Evolutionary conservation across 495 filamentous ascomycete species (phyloP).

Genomic region (Thermochaetoides thermophila): DNA sequence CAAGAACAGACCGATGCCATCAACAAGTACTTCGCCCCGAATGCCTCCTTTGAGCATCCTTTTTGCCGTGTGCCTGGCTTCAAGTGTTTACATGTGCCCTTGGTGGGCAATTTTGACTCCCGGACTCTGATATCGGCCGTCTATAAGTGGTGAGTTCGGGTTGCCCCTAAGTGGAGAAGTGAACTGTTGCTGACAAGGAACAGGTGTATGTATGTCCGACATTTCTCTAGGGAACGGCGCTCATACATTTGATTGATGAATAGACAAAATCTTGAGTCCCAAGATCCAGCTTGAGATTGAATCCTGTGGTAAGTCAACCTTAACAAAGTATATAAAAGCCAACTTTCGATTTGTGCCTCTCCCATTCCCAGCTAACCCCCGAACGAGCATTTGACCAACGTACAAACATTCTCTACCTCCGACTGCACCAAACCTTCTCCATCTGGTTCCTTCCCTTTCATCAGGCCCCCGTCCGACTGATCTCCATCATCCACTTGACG

Average conservation of each 20-base stretch:
- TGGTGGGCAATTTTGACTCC: conserved; percentile 36
- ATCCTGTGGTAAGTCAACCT: conserved; percentile 41
- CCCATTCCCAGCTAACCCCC: background rate
- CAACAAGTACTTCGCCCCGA: conserved; percentile 51
- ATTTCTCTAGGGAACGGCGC: too few relatives aligned
- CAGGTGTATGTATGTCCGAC: too few relatives aligned
- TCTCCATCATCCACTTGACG: conserved; percentile 56
- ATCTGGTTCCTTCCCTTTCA: conserved; percentile 67
- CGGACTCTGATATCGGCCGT: conserved; percentile 50
- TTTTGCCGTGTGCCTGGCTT: conserved; percentile 60
- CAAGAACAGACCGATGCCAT: conserved; percentile 46
- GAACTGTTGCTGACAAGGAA: too few relatives aligned
- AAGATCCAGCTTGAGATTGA: conserved; percentile 53
- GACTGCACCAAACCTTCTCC: conserved; percentile 55
- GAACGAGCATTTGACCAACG: conserved; percentile 49
- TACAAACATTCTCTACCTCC: conserved; percentile 51
- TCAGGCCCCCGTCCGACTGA: conserved; percentile 48
- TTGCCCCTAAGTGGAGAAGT: too few relatives aligned
- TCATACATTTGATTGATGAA: background rate
- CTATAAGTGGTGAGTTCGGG: conserved; percentile 74
- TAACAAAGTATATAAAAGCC: too few relatives aligned
- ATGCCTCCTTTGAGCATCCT: conserved; percentile 63
- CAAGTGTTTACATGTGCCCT: conserved; percentile 23
- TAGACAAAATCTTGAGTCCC: conserved; percentile 61
- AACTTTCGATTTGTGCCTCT: background rate